Conservation (phyloP, 2,329 filamentous ascomycete species). For the Apiospora marii region DNA sequence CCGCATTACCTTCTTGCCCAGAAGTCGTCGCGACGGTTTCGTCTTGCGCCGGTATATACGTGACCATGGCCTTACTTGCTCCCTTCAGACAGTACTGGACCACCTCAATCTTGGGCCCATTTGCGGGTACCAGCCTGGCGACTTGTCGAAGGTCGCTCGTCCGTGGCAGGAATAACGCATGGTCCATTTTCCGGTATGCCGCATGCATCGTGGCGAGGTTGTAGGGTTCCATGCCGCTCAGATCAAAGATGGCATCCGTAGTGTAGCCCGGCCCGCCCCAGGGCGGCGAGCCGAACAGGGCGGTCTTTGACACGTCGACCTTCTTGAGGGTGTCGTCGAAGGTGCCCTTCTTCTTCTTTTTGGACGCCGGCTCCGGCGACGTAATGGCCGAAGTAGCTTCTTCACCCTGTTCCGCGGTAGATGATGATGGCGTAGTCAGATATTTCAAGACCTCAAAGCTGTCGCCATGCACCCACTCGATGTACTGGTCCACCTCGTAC, state of each 20-base stretch:
- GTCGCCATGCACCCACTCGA: slow-evolving; percentile 88
- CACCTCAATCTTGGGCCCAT: slow-evolving; percentile 67
- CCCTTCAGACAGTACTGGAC: slow-evolving; percentile 93
- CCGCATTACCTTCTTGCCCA: neutral
- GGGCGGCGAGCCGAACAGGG: slow-evolving; percentile 65
- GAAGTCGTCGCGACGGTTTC: neutral
- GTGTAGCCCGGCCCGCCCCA: slow-evolving; percentile 67
- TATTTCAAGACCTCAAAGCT: slow-evolving; percentile 77
- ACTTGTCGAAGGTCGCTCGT: slow-evolving; percentile 85
- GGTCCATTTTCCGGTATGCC: slow-evolving; percentile 66
- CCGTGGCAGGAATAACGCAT: slow-evolving; percentile 83
- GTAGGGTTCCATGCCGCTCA: slow-evolving; percentile 90
- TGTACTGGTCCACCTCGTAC: slow-evolving; percentile 78
- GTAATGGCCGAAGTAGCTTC: neutral
- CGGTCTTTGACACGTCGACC: slow-evolving; percentile 51
- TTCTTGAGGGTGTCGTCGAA: slow-evolving; percentile 41
- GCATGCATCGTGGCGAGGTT: slow-evolving; percentile 68
- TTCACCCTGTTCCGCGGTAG: slow-evolving; percentile 28
- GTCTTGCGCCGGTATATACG: slow-evolving; percentile 58
- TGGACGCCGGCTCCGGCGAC: neutral
- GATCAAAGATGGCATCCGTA: slow-evolving; percentile 76
- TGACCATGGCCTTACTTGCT: slow-evolving; percentile 83
- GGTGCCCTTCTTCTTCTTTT: slow-evolving; percentile 40
- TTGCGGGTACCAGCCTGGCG: slow-evolving; percentile 60
- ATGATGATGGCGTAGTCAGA: slow-evolving; percentile 41